Base-by-base conservation (phyloP, 257 asterid genomes). In the Nicotiana tomentosiformis region DNA sequence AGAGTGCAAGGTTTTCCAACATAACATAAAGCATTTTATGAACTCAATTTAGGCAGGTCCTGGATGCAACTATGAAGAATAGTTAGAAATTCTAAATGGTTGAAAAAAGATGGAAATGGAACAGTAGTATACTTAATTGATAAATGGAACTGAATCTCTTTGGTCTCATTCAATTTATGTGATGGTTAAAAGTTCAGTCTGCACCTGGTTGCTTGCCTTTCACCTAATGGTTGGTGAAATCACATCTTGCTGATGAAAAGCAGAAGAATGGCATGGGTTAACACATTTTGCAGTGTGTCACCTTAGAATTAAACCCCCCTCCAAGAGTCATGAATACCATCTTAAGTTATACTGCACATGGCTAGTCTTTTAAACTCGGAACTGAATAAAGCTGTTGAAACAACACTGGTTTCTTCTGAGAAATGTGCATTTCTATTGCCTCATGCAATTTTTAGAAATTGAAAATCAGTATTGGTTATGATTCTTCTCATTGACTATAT, bases 401-500 rank as follows among this genome's bases (percentile, higher is more conserved):
- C 60, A n/a, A 12, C 37, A 46, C 10, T 23, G 12, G 14, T 20
- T 12, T 46, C 51, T 23, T 1, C 20, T 23, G 14, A 8, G 60
- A 76, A 76, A 51, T 1, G 2, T 26, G 46, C 46, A 26, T 51
- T 74, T 51, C 43, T 51, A 76, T 76, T 11, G 16, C 29, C 37
- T 76, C n/a, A 1, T 16, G 64, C 80, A 15, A 29, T 3, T 51
- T 76, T 29, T 16, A 51, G 80, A 26, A 76, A 76, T 51, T 49
- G 64, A 76, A 8, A 26, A 51, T 76, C 64, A 26, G 26, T 2
- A 17, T 82, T 83, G 80, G 43, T 80, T 51, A n/a, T 89, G 86
- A 85, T 76, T 79, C 60, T 81, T 51, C 55, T 58, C 43, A 81
- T 83, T 84, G 77, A 66, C 89, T 82, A 51, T 88, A 70, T 81